These are phyloP conservation scores for Pezicula radicicola DNA, from an alignment of 2,329 filamentous ascomycete species.

Conservation along the genomic window DNA sequence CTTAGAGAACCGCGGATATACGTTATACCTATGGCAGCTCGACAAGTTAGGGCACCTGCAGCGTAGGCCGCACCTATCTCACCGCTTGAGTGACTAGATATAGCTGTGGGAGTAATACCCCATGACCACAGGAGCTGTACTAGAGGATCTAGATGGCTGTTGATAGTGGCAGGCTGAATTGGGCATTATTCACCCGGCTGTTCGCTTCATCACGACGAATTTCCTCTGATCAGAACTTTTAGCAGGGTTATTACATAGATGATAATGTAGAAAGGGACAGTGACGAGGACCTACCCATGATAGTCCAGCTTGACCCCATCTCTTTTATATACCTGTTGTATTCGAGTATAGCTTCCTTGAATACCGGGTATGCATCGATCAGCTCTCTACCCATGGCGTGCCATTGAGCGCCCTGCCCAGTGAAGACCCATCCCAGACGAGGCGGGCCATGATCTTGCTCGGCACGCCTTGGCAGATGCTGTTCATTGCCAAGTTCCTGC, in stretches of 20 bases:
- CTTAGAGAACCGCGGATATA: constrained; percentile 33
- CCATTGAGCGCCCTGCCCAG: constrained; percentile 10
- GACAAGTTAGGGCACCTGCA: constrained; percentile 25
- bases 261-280: too few species aligned
- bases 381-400: constrained; percentile 3
- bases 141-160: constrained; percentile 43
- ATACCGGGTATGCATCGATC: constrained; percentile 26
- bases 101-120: constrained; percentile 32
- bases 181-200: constrained; percentile 14
- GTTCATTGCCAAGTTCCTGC: constrained; percentile 35
- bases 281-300: neutral
- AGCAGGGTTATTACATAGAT: neutral
- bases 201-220: constrained; percentile 19
- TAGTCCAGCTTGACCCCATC: neutral
- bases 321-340: neutral
- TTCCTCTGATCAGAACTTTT: neutral
- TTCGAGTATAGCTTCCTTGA: constrained; percentile 17
- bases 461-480: neutral
- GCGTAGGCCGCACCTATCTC: constrained; percentile 44
- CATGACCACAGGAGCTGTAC: constrained; percentile 38
- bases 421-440: constrained; percentile 8
- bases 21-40: constrained; percentile 36
- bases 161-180: constrained; percentile 33
- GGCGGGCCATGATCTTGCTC: neutral
- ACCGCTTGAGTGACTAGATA: constrained; percentile 41